Base-by-base conservation (phyloP, 257 asterid genomes). In the Lantana camara region DNA sequence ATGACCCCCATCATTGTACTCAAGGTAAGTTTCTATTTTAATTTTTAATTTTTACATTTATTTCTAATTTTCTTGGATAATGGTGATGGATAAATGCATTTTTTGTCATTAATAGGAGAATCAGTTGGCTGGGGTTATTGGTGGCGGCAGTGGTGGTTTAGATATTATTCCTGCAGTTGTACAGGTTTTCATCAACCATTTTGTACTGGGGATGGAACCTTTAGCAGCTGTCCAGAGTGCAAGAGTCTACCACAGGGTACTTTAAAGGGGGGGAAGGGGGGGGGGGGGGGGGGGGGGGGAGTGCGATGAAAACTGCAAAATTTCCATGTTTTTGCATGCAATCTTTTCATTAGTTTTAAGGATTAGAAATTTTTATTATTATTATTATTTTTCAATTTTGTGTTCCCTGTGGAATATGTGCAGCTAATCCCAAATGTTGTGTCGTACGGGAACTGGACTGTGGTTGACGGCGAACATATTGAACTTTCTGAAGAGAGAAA, bases 71-170 rank as follows among this genome's bases (percentile, higher is more conserved):
- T 27, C 2, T 27, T 27, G 32, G 32, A 27, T 27, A 27, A 27
- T 27, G 32, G 5, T 27, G 32, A 27, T 27, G 32, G 32, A 60
- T 45, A 20, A 4, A 15, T 16, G 16, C 34, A 30, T 54, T 21
- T 14, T 20, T 2, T 49, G 7, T 16, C 64, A 12, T 59, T 53
- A 17, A 35, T 55, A 88, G 96, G 87, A 81, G 17, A 74, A 83
- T 64, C 85, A 81, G 73, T 67, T 88, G 44, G 96, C 80, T 14
- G 96, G 95, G 56, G 96, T 83, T 19, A 74, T 83, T 23, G 96
- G 96, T 7, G 96, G n/a, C n/a, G n/a, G 95, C 30, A 83, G 95
- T 60, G 96, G 96, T 9, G 95, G 96, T 37, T 11, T 76, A 11
- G 15, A 78, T 58, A 88, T 88, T 15, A 83, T 88, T 55, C 86